phyloP scores from a whole-genome alignment of 345 rosid species.

The Hibiscus syriacus region DNA sequence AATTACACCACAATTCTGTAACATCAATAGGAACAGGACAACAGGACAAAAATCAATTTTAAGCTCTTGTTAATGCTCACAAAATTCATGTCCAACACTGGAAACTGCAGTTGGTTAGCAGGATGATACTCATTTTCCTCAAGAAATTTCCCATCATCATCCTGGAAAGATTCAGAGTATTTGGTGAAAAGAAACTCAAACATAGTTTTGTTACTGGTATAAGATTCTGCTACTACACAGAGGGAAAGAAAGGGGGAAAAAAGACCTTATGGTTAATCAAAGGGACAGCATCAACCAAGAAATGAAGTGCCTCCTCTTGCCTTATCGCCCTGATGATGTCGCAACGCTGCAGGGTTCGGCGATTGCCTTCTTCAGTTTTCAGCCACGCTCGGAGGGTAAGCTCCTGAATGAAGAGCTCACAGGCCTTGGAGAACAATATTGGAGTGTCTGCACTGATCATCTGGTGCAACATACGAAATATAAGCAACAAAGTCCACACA shows the following conservation, averaged over 20 bases:
- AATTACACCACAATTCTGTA: not conserved
- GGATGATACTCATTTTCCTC: not conserved
- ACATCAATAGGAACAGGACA: not conserved
- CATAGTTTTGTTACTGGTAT: not conserved
- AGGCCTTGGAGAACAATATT: constrained; percentile 25
- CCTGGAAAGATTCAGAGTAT: constrained; percentile 4
- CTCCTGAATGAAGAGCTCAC: constrained; percentile 25
- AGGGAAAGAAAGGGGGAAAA: not conserved
- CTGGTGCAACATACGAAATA: constrained; percentile 5
- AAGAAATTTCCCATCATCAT: not conserved
- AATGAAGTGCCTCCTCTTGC: not conserved
- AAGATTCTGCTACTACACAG: not conserved
- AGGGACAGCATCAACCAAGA: constrained; percentile 13
- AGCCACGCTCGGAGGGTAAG: constrained; percentile 27
- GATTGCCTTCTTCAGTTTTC: constrained; percentile 14
- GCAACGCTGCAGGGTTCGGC: constrained; percentile 17
- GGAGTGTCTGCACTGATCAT: constrained; percentile 27
- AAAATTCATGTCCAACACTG: constrained; percentile 9
- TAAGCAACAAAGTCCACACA: not conserved
- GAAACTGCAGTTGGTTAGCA: constrained; percentile 8
- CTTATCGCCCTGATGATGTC: constrained; percentile 19
- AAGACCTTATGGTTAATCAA: constrained; percentile 3
- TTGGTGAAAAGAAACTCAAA: not conserved
- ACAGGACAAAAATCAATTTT: no score
- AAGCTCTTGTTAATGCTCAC: constrained; percentile 3